These are phyloP conservation scores for Pythium grandisporangium DNA, from an alignment of 352 stramenopile genomes.

Conservation along the genomic window DNA sequence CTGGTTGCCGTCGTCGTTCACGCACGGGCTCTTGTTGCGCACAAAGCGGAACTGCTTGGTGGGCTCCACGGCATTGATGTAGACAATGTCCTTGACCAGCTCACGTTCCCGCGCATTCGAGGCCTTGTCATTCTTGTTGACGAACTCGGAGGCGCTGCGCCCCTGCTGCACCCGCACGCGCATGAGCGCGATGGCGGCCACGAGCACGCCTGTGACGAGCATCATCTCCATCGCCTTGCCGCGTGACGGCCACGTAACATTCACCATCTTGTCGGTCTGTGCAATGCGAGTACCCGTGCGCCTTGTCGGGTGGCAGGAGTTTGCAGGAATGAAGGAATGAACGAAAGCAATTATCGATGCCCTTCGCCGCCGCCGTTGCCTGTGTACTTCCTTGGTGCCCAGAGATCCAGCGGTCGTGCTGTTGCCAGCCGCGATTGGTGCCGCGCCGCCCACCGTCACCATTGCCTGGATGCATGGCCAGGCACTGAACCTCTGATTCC, in stretches of 20 bases:
- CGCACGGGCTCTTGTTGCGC: slow-evolving; percentile 16
- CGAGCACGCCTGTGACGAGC: slow-evolving; percentile 31
- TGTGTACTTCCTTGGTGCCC: no score
- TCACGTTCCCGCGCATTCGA: slow-evolving; percentile 54
- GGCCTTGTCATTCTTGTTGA: slow-evolving; percentile 29
- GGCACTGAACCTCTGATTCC: slow-evolving; percentile 11
- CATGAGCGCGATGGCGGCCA: slow-evolving; percentile 33
- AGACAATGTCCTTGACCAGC: slow-evolving; percentile 79
- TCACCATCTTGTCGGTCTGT: slow-evolving; percentile 22
- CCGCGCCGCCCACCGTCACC: no score
- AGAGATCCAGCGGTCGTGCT: no score
- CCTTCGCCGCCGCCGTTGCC: no score
- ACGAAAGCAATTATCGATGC: no score
- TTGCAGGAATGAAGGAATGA: neutral
- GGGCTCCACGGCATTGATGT: slow-evolving; percentile 58
- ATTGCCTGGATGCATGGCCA: no score
- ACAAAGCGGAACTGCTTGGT: slow-evolving; percentile 30
- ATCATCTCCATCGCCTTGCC: slow-evolving; percentile 29
- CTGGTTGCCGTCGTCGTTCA: slow-evolving; percentile 46
- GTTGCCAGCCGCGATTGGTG: no score
- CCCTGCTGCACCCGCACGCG: slow-evolving; percentile 30
- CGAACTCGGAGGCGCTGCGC: slow-evolving; percentile 24
- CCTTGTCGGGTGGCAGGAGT: no score
- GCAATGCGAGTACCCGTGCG: no score
- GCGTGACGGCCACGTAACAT: slow-evolving; percentile 4